A percentile compares a stretch with the other conserved stretches of the same genome.
Conservation (phyloP, 495 filamentous ascomycete species). For the Pyronema omphalodes region DNA sequence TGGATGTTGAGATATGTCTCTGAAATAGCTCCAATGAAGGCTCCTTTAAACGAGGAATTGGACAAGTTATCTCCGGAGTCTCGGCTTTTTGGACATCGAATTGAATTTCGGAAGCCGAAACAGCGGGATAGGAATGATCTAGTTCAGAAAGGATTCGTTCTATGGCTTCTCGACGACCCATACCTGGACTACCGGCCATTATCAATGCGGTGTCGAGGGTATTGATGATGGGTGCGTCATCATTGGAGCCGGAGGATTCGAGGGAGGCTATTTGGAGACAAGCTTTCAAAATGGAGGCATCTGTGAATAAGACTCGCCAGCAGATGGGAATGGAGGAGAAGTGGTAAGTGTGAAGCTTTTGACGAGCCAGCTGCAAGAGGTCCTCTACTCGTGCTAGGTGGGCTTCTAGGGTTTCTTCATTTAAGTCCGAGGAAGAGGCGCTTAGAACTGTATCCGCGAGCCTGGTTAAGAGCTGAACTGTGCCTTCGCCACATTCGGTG, state of each 20-base stretch:
- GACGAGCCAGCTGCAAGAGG: conserved; percentile 26
- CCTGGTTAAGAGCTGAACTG: neutral
- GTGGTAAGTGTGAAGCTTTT: conserved; percentile 54
- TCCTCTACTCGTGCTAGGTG: conserved; percentile 6
- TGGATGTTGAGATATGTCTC: conserved; percentile 33
- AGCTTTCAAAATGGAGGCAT: conserved; percentile 51
- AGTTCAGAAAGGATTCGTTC: conserved; percentile 30
- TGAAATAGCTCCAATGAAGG: conserved; percentile 47
- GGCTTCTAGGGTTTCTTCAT: neutral
- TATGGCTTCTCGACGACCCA: conserved; percentile 34
- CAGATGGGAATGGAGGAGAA: conserved; percentile 55
- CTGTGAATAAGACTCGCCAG: conserved; percentile 64
- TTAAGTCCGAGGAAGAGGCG: neutral
- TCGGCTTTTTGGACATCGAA: neutral
- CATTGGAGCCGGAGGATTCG: neutral
- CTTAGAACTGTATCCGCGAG: neutral
- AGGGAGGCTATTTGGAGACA: conserved; percentile 6
- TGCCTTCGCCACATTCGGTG: neutral
- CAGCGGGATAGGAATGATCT: neutral
- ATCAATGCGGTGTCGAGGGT: conserved; percentile 65
- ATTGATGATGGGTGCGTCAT: conserved; percentile 34
- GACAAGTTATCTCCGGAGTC: conserved; percentile 21
- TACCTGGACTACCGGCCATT: conserved; percentile 50
- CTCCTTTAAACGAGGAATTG: conserved; percentile 22
- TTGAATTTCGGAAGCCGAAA: neutral